A percentile compares a stretch with the other conserved stretches of the same genome.
These are phyloP conservation scores for Platanthera guangdongensis DNA, from an alignment of 106 monocot genomes.

Conservation along the genomic window DNA sequence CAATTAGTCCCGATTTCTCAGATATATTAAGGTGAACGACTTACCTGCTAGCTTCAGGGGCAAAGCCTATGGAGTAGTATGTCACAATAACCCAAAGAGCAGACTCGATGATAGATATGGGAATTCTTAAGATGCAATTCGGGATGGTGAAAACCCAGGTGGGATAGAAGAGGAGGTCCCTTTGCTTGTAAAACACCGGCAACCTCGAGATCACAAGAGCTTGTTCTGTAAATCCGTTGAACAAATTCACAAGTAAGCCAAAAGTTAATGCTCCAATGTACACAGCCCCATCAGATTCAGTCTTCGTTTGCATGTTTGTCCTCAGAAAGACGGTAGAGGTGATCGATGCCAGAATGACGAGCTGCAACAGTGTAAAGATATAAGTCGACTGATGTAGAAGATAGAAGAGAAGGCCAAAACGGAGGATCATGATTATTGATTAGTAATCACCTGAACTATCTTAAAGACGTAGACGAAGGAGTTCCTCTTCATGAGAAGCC, in stretches of 20 bases:
- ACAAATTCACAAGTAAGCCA: constrained; percentile 51
- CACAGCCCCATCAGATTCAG: constrained; percentile 31
- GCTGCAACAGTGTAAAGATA: constrained; percentile 13
- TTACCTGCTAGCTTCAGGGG: constrained; percentile 62
- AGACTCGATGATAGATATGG: constrained; percentile 57
- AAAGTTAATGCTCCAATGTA: constrained; percentile 62
- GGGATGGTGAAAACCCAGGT: constrained; percentile 69
- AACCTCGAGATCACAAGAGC: constrained; percentile 47
- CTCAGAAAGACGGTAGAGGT: constrained; percentile 42
- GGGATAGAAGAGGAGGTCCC: constrained; percentile 72
- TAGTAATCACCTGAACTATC: constrained; percentile 32
- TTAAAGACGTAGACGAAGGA: constrained; percentile 69
- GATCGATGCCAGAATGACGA: constrained; percentile 34
- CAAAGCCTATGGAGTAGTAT: constrained; percentile 71
- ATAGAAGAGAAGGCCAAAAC: neutral
- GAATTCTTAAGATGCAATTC: constrained; percentile 45
- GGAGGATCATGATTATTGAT: neutral
- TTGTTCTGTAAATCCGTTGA: constrained; percentile 69
- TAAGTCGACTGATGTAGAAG: neutral
- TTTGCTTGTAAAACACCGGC: constrained; percentile 83
- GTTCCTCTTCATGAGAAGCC: constrained; percentile 67
- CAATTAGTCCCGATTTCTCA: neutral
- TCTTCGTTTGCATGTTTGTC: constrained; percentile 36
- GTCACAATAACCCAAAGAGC: constrained; percentile 49
- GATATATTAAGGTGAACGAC: neutral